Evolutionary conservation across 768 basidiomycete genomes (phyloP).

Genomic region (Phlebiopsis gigantea): DNA sequence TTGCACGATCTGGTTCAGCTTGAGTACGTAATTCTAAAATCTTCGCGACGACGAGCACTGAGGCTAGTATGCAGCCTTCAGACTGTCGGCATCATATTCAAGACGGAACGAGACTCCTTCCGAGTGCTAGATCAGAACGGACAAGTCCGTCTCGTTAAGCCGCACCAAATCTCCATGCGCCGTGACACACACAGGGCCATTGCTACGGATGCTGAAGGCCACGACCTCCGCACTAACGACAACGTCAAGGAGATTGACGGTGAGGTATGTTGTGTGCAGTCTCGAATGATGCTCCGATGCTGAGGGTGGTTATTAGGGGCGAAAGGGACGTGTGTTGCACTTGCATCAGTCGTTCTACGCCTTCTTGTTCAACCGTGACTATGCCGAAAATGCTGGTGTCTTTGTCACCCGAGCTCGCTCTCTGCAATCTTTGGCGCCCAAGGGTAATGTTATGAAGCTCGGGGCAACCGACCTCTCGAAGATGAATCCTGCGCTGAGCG

Average conservation of each 20-base stretch:
- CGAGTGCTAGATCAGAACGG: constrained; percentile 95
- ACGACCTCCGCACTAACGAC: constrained; percentile 83
- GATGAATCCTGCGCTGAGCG: constrained; percentile 78
- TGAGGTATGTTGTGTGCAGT: constrained; percentile 45
- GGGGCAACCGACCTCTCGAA: constrained; percentile 75
- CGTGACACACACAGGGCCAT: constrained; percentile 77
- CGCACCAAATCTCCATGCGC: constrained; percentile 92
- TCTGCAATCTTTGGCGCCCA: constrained; percentile 81
- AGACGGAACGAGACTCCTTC: constrained; percentile 94
- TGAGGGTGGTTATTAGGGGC: constrained; percentile 41
- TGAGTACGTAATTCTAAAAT: constrained; percentile 55
- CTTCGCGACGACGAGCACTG: neutral
- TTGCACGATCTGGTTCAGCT: constrained; percentile 95
- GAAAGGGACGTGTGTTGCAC: constrained; percentile 88
- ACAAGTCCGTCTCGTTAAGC: constrained; percentile 81
- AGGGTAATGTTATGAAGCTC: constrained; percentile 58
- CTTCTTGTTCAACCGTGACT: constrained; percentile 90
- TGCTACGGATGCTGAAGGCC: constrained; percentile 85
- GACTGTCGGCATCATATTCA: constrained; percentile 96
- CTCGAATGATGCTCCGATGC: neutral
- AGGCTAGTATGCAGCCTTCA: constrained; percentile 51
- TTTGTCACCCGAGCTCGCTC: constrained; percentile 88
- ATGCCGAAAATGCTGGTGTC: constrained; percentile 87
- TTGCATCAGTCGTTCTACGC: constrained; percentile 93
- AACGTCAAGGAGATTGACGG: constrained; percentile 90